Percentiles rank a stretch among this genome's conserved stretches.
phyloP scores from a whole-genome alignment of 2,329 filamentous ascomycete species.

The Scedosporium boydii region DNA sequence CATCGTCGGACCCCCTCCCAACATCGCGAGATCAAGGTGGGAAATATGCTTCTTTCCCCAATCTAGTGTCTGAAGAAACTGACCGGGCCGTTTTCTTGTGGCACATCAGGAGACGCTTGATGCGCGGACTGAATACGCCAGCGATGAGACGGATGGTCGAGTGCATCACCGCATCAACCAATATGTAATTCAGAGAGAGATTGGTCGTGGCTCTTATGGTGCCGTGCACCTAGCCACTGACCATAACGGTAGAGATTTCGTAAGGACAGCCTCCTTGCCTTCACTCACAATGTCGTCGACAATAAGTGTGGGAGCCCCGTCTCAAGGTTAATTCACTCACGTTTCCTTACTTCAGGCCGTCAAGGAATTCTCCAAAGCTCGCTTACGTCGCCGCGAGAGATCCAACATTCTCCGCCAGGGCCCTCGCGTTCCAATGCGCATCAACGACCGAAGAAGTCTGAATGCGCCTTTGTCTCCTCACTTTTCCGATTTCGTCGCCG shows the following conservation, averaged over 20 bases:
- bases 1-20: conserved; percentile 48
- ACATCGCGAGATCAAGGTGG: conserved; percentile 49
- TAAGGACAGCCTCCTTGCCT: conserved; percentile 34
- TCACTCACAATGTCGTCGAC: not conserved
- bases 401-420: conserved; percentile 66
- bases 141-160: conserved; percentile 71
- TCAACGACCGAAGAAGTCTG: conserved; percentile 18
- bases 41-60: conserved; percentile 8
- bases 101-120: conserved; percentile 71
- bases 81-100: not conserved
- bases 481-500: conserved; percentile 11
- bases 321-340: conserved; percentile 8
- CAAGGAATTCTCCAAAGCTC: conserved; percentile 94
- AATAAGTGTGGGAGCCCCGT: too few species aligned
- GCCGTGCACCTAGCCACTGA: conserved; percentile 85
- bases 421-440: conserved; percentile 34
- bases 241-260: conserved; percentile 88
- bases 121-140: conserved; percentile 77
- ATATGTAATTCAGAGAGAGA: conserved; percentile 88
- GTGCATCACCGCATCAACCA: conserved; percentile 87
- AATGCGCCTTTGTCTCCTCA: conserved; percentile 18
- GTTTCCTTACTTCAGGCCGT: conserved; percentile 54
- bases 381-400: conserved; percentile 80
- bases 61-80: not conserved
- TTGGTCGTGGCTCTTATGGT: conserved; percentile 92